These are phyloP conservation scores for Podaxis sp. DNA, from an alignment of 768 basidiomycete species.

Conservation along the genomic window DNA sequence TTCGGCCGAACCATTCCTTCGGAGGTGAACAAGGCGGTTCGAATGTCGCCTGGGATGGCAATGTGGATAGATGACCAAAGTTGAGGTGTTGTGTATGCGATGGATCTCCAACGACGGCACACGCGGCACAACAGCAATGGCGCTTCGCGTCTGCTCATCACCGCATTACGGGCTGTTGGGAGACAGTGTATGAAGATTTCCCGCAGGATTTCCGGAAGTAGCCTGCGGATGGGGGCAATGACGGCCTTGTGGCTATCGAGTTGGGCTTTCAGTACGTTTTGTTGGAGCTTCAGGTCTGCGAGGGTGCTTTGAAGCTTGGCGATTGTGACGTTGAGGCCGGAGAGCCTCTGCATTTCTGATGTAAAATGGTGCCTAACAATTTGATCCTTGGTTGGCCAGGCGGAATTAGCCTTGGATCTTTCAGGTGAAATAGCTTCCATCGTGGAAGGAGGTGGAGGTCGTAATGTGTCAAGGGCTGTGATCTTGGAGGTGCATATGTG, in stretches of 20 bases:
- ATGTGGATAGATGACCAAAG: slow-evolving; percentile 22
- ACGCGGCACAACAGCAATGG: slow-evolving; percentile 18
- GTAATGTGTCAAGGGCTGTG: too few relatives aligned
- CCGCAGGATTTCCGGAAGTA: slow-evolving; percentile 21
- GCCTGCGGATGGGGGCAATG: slow-evolving; percentile 15
- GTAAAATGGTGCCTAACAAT: not conserved
- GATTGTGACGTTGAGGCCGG: not conserved
- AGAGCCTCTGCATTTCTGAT: not conserved
- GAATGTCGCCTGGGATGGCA: slow-evolving; percentile 4
- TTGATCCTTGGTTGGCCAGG: not conserved
- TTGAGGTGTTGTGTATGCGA: slow-evolving; percentile 14
- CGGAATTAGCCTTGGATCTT: too few relatives aligned
- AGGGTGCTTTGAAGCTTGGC: not conserved
- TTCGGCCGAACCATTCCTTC: too few relatives aligned
- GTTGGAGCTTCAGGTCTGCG: not conserved
- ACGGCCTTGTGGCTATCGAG: not conserved
- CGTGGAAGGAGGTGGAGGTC: too few relatives aligned
- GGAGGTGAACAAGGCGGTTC: not conserved
- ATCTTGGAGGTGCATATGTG: too few relatives aligned
- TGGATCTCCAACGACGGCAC: slow-evolving; percentile 18
- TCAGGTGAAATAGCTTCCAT: too few relatives aligned
- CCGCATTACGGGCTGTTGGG: slow-evolving; percentile 12
- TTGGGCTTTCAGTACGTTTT: not conserved
- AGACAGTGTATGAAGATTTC: slow-evolving; percentile 21
- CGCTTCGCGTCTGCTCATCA: slow-evolving; percentile 12